These are phyloP conservation scores for Gilbertella persicaria DNA, from an alignment of 371 early-diverging fungal species.

Conservation along the genomic window DNA sequence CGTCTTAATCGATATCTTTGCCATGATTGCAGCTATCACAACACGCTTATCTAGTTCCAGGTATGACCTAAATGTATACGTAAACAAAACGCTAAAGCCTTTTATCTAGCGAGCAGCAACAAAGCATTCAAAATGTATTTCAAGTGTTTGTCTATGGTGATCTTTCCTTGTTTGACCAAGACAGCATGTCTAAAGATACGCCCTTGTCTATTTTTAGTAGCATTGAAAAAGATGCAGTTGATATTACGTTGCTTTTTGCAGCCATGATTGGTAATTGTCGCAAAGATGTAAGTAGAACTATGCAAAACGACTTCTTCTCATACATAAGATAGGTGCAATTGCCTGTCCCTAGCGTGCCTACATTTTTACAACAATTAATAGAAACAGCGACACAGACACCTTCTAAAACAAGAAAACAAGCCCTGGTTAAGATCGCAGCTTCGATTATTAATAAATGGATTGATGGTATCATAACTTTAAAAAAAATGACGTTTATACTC, in stretches of 20 bases:
- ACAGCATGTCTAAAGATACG: background rate
- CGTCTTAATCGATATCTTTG: constrained; percentile 12
- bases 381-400: constrained; percentile 35
- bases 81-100: background rate
- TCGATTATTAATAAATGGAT: constrained; percentile 54
- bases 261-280: constrained; percentile 39
- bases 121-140: background rate
- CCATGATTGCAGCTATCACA: constrained; percentile 22
- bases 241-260: constrained; percentile 36
- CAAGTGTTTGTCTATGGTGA: constrained; percentile 13
- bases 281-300: constrained; percentile 27
- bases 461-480: constrained; percentile 33
- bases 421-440: constrained; percentile 47
- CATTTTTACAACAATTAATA: constrained; percentile 42
- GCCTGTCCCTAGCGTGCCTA: constrained; percentile 38
- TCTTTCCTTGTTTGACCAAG: constrained; percentile 1
- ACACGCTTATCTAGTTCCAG: constrained; percentile 17
- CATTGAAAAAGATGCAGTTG: constrained; percentile 2
- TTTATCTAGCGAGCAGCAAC: constrained; percentile 9
- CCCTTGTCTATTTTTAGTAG: constrained; percentile 1
- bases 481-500: background rate
- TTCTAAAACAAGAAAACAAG: constrained; percentile 26
- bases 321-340: constrained; percentile 31
- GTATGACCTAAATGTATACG: constrained; percentile 5
- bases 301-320: background rate